Conservation (phyloP, 2,329 filamentous ascomycete species). For the Exophiala xenobiotica region DNA sequence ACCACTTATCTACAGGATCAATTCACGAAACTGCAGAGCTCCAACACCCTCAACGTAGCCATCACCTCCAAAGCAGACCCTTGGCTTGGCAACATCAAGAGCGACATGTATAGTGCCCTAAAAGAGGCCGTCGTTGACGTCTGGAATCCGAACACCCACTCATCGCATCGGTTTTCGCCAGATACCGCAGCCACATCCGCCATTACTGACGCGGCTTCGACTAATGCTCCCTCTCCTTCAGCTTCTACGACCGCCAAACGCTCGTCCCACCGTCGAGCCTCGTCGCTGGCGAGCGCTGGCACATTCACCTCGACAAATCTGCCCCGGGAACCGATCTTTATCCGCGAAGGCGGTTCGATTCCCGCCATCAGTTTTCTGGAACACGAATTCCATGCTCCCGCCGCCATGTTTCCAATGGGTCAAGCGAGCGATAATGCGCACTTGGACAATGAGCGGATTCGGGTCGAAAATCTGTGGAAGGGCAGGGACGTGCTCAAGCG, state of each 20-base stretch:
- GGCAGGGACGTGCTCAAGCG: constrained; percentile 86
- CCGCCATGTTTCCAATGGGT: constrained; percentile 70
- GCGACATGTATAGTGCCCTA: constrained; percentile 85
- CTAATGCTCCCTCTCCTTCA: too few species aligned
- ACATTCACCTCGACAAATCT: constrained; percentile 26
- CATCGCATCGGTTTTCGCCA: constrained; percentile 24
- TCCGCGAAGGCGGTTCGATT: constrained; percentile 92
- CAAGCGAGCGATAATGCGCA: constrained; percentile 93
- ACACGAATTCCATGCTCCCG: constrained; percentile 28
- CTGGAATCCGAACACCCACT: constrained; percentile 58
- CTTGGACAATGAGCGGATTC: constrained; percentile 89
- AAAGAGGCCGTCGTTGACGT: constrained; percentile 80
- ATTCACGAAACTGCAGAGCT: constrained; percentile 72
- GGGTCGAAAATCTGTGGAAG: constrained; percentile 83
- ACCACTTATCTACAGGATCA: constrained; percentile 66
- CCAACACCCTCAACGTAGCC: constrained; percentile 75
- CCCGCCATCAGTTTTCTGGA: constrained; percentile 80
- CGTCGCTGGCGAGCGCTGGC: constrained; percentile 37
- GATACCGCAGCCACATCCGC: too few species aligned
- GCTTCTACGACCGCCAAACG: background rate
- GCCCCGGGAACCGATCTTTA: constrained; percentile 61
- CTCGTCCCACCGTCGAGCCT: constrained; percentile 35
- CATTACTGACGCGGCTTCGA: constrained; percentile 40
- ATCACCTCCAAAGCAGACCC: constrained; percentile 94
- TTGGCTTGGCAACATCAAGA: constrained; percentile 89